A percentile compares a stretch with the other conserved stretches of the same genome.
These are phyloP conservation scores for Lachancea fermentati DNA, from an alignment of 805 yeast species.

Conservation along the genomic window DNA sequence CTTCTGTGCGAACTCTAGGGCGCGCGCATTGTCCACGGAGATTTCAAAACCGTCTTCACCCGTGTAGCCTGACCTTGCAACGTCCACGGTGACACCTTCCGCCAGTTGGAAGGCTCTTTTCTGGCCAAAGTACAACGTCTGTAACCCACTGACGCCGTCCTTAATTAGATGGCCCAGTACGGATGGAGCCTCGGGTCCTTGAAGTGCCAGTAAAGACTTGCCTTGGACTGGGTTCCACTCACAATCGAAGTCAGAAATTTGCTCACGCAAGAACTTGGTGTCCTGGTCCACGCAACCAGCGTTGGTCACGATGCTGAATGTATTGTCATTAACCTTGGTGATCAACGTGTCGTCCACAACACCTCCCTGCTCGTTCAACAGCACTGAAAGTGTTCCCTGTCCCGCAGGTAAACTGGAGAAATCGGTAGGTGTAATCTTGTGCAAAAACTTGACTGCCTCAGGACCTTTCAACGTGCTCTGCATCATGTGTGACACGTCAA, in stretches of 20 bases:
- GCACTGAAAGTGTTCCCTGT: conserved; percentile 69
- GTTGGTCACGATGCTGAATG: conserved; percentile 85
- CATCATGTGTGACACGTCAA: conserved; percentile 96
- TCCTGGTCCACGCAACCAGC: conserved; percentile 93
- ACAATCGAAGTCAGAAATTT: conserved; percentile 35
- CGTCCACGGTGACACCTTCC: conserved; percentile 48
- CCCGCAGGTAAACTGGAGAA: conserved; percentile 49
- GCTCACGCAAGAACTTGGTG: conserved; percentile 51
- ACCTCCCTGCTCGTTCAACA: conserved; percentile 73
- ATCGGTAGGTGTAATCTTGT: conserved; percentile 86
- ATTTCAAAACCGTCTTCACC: conserved; percentile 98
- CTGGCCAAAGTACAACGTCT: conserved; percentile 68
- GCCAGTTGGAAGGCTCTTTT: conserved; percentile 35
- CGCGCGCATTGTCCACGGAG: conserved; percentile 58
- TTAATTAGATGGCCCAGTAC: conserved; percentile 60
- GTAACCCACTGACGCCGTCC: conserved; percentile 40
- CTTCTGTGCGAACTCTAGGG: conserved; percentile 55
- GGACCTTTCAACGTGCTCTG: conserved; percentile 78
- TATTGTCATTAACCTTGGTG: conserved; percentile 60
- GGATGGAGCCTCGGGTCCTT: conserved; percentile 82
- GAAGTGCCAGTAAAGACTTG: conserved; percentile 73
- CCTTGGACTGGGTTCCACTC: conserved; percentile 52
- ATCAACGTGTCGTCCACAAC: conserved; percentile 91
- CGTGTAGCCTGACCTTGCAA: conserved; percentile 95
- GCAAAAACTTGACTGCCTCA: conserved; percentile 60